phyloP scores from a whole-genome alignment of 2,329 filamentous ascomycete species.

The Talaromyces funiculosus region DNA sequence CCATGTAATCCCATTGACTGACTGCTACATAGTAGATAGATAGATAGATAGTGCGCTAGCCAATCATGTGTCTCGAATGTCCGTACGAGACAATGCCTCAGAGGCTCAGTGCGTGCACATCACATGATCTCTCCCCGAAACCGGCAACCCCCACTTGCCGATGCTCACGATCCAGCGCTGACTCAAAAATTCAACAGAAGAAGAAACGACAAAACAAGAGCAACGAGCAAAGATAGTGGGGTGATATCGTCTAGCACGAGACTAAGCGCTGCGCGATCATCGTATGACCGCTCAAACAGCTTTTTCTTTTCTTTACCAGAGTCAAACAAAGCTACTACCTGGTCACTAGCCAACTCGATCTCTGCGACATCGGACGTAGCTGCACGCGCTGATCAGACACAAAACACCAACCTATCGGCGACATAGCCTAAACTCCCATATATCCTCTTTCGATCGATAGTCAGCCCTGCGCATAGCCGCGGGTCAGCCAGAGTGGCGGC shows the following conservation, averaged over 20 bases:
- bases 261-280: background rate
- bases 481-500: slow-evolving; percentile 34
- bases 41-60: no score
- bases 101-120: background rate
- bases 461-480: slow-evolving; percentile 10
- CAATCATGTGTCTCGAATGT: background rate
- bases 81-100: background rate
- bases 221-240: background rate
- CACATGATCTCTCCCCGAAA: slow-evolving; percentile 10
- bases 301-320: no score
- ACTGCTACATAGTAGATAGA: no score
- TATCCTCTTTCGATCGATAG: slow-evolving; percentile 3
- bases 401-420: slow-evolving; percentile 2
- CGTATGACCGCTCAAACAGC: background rate
- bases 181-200: background rate
- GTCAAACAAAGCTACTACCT: background rate
- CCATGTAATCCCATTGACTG: no score
- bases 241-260: background rate
- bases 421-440: background rate
- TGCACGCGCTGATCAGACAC: slow-evolving; percentile 1
- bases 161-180: background rate
- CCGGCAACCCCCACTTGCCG: slow-evolving; percentile 7
- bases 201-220: background rate
- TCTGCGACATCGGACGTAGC: slow-evolving; percentile 15
- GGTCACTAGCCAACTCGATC: background rate